Percentiles rank a stretch among this genome's conserved stretches.
Conservation (phyloP, 2,329 filamentous ascomycete species). For the Knoxdaviesia proteae region DNA sequence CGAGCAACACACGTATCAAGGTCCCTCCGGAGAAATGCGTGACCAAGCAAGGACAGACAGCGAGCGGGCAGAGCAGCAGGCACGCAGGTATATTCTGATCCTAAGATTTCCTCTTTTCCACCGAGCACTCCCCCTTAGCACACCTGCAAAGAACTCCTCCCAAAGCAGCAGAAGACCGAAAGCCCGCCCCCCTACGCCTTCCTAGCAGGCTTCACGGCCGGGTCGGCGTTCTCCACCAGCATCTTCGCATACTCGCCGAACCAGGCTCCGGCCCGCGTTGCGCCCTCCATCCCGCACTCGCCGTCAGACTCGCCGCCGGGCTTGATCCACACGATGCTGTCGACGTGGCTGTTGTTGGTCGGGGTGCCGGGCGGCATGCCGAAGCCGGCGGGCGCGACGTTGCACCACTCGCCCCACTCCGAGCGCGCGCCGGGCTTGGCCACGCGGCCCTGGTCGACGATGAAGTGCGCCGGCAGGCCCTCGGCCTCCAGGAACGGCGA, state of each 20-base stretch:
- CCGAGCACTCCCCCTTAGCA: too few species aligned
- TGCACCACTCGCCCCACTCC: slow-evolving; percentile 23
- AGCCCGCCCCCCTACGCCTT: too few species aligned
- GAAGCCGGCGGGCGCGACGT: slow-evolving; percentile 18
- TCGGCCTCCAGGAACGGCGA: slow-evolving; percentile 15
- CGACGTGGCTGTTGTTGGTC: slow-evolving; percentile 15
- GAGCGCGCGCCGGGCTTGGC: slow-evolving; percentile 14
- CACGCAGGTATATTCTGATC: too few species aligned
- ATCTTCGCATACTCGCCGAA: slow-evolving; percentile 19
- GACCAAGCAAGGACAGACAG: too few species aligned
- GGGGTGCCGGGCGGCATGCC: slow-evolving; percentile 15
- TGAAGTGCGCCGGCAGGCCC: slow-evolving; percentile 20
- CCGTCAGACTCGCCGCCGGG: slow-evolving; percentile 23
- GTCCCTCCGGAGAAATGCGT: too few species aligned
- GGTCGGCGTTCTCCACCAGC: slow-evolving; percentile 18
- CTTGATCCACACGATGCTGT: slow-evolving; percentile 24
- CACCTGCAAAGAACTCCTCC: too few species aligned
- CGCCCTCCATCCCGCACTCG: slow-evolving; percentile 15
- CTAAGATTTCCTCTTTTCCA: too few species aligned
- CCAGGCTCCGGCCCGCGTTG: slow-evolving; percentile 18
- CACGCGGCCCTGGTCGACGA: slow-evolving; percentile 22
- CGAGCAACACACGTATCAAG: too few species aligned
- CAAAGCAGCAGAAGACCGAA: too few species aligned
- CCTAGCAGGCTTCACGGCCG: not conserved
- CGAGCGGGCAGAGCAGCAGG: too few species aligned